phyloP scores from a whole-genome alignment of 148 eudicot genomes.

The Limonium bicolor region DNA sequence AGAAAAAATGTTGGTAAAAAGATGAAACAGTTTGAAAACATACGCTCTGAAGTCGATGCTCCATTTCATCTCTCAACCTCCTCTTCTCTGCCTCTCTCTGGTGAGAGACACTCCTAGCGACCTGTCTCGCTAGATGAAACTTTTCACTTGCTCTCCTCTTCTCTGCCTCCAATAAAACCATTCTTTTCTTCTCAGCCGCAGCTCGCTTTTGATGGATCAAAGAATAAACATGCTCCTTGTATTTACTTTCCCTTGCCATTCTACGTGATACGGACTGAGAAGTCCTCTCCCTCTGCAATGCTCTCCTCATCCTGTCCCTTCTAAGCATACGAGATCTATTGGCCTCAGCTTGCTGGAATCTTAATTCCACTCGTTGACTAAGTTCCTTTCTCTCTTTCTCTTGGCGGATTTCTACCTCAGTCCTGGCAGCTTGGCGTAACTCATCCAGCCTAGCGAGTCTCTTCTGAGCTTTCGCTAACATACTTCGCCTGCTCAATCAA shows the following conservation, averaged over 20 bases:
- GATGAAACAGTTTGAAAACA: no score
- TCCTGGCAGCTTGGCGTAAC: constrained; percentile 7
- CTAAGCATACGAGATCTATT: constrained; percentile 1
- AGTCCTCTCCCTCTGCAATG: constrained; percentile 3
- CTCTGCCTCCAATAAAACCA: constrained; percentile 3
- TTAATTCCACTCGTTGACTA: neutral
- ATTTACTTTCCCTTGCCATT: constrained; percentile 4
- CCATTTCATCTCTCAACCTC: constrained; percentile 3
- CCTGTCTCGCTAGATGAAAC: neutral
- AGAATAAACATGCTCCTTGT: constrained; percentile 5
- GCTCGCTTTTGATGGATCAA: constrained; percentile 2
- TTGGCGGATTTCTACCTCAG: constrained; percentile 4
- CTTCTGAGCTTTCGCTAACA: neutral
- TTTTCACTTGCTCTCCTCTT: constrained; percentile 5
- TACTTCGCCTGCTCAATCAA: constrained; percentile 6
- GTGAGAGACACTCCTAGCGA: constrained; percentile 1
- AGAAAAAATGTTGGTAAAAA: no score
- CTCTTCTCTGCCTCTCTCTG: constrained; percentile 3
- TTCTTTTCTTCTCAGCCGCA: constrained; percentile 3
- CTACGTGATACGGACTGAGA: constrained; percentile 1
- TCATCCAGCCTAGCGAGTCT: constrained; percentile 5
- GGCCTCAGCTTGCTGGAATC: constrained; percentile 7
- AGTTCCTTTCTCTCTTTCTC: constrained; percentile 7
- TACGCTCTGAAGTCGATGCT: constrained; percentile 2
- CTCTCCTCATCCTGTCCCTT: constrained; percentile 3